These are phyloP conservation scores for Friedmanniomyces simplex DNA, from an alignment of 495 filamentous ascomycete species.

Conservation along the genomic window DNA sequence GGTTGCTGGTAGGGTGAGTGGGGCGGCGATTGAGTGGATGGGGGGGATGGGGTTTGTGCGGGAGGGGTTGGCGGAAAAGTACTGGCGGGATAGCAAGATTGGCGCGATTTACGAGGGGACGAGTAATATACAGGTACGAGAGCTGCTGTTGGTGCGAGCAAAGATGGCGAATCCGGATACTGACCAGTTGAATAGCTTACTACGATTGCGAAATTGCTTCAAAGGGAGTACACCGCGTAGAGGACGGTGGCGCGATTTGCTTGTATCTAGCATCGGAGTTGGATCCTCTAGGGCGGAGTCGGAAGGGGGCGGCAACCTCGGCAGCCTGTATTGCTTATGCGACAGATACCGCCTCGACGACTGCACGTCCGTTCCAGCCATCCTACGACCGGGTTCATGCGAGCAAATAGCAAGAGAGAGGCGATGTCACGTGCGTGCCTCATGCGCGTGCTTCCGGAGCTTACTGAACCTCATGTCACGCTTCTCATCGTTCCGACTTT, in stretches of 20 bases:
- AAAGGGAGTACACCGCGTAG: slow-evolving; percentile 67
- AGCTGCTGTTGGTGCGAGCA: too few species aligned
- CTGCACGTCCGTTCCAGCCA: too few species aligned
- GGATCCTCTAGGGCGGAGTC: background rate
- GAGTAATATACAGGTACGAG: slow-evolving; percentile 69
- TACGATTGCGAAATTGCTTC: slow-evolving; percentile 87
- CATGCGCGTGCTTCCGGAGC: background rate
- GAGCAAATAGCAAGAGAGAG: background rate
- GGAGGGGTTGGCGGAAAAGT: slow-evolving; percentile 97
- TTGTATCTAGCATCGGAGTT: background rate
- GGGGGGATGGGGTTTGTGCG: slow-evolving; percentile 95
- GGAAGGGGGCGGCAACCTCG: background rate
- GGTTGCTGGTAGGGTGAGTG: slow-evolving; percentile 79
- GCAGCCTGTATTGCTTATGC: background rate
- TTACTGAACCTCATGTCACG: background rate
- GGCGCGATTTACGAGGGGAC: slow-evolving; percentile 98
- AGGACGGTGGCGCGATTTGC: background rate
- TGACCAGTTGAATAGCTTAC: too few species aligned
- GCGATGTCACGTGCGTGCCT: background rate
- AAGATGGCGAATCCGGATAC: too few species aligned
- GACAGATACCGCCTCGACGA: background rate
- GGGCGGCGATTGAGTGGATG: slow-evolving; percentile 95
- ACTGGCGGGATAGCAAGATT: slow-evolving; percentile 96
- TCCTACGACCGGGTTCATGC: too few species aligned
- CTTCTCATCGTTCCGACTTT: too few species aligned